A percentile compares a stretch with the other conserved stretches of the same genome.
Evolutionary conservation across 176 grass and related monocot genomes (phyloP).

Genomic region (Poa annua): DNA sequence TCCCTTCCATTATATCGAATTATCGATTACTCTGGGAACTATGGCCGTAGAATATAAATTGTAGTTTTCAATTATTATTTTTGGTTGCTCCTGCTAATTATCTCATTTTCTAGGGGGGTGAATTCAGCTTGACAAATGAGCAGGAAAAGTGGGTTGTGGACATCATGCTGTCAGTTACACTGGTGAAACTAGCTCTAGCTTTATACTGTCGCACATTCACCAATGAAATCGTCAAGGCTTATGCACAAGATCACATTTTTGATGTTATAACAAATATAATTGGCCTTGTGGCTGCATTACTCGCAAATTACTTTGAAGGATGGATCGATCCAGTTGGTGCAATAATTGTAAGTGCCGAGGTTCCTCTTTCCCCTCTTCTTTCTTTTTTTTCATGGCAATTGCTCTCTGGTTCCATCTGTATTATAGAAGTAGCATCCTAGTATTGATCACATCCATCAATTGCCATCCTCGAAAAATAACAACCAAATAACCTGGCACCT

Average conservation of each 20-base stretch:
- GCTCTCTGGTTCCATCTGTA: slow-evolving; percentile 21
- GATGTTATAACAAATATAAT: slow-evolving; percentile 96
- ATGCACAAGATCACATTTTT: slow-evolving; percentile 95
- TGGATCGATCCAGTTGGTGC: slow-evolving; percentile 96
- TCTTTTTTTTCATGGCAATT: neutral
- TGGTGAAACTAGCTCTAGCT: slow-evolving; percentile 79
- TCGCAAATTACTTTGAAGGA: slow-evolving; percentile 70
- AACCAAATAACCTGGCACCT: neutral
- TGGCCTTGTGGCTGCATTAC: slow-evolving; percentile 80
- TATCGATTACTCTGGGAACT: neutral
- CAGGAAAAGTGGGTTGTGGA: slow-evolving; percentile 87
- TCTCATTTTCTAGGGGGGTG: slow-evolving; percentile 55
- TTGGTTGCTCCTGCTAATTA: slow-evolving; percentile 10
- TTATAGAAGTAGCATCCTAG: slow-evolving; percentile 9
- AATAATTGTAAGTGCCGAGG: slow-evolving; percentile 71
- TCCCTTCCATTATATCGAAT: neutral
- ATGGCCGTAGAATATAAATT: neutral
- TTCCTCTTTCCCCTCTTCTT: neutral
- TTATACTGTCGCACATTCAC: slow-evolving; percentile 87
- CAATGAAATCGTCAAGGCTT: slow-evolving; percentile 93
- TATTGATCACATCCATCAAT: neutral
- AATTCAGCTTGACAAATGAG: slow-evolving; percentile 84
- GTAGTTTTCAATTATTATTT: neutral
- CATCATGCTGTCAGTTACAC: slow-evolving; percentile 81
- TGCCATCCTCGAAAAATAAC: neutral